Base-by-base conservation (phyloP, 352 stramenopile genomes). In the Phytophthora ohioensis region DNA sequence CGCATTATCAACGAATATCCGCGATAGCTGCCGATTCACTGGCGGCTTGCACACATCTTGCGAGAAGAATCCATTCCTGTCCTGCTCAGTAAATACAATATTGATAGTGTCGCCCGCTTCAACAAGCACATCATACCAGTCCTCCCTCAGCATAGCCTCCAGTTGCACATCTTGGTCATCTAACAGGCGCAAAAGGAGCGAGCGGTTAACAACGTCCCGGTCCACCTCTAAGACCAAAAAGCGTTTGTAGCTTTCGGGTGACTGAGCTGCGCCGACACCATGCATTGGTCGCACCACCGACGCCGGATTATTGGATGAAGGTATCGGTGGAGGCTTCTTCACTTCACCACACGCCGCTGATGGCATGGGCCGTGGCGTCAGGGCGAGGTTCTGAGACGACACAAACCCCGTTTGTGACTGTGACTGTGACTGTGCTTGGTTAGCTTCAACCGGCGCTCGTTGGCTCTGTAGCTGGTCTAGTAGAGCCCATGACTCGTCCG, bases 41-140 rank as follows among this genome's bases (percentile, higher is more conserved):
- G 39, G 67, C 31, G n/a, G 51, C 9, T 21, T 69, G 15, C 38
- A 6, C 42, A 21, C 12, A 10, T 69, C 52, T 71, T 81, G 76
- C 12, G 71, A 84, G 47, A 90, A 92, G 48, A 81, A 84, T 3
- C 77, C 78, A 53, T 57, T 27, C 27, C 21, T 64, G 54, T 88
- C 73, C 57, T 73, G 73, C 43, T 87, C 81, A 47, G 84, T 90
- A 66, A 92, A 86, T 35, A 95, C 76, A 64, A 94, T 81, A 73
- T 94, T 92, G 66, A 95, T 79, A 5, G 82, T 91, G 63, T 94
- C 88, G 3, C 88, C 88, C 43, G 84, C 85, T 69, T 91, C 78
- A 17, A 94, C 62, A 51, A 60, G 56, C n/a, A 84, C 84, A 35
- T 94, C 85, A 80, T 87, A 95, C 88, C 88, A 95, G 64, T 92